Evolutionary conservation across 371 early-diverging fungal genomes (phyloP), one percentile per base, ranked within the genome.

Genomic region (Mucor circinelloides): DNA sequence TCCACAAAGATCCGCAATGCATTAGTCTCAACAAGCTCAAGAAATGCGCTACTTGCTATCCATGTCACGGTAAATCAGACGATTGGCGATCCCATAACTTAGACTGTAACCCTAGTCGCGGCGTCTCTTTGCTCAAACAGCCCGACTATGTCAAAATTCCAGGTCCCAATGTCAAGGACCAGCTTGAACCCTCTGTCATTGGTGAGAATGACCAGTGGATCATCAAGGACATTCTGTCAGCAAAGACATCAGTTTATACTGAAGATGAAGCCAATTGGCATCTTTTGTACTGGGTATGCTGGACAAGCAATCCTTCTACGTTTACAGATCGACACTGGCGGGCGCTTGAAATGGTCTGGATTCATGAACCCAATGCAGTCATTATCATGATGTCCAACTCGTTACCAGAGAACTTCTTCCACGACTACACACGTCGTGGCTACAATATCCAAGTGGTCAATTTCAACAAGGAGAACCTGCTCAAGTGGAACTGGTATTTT

Each of bases 261-360:
- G 81, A 83, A 19, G 81, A 83, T 25, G 78, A 83, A 7, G 84
- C 83, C 17, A 76, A 84, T 21, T 89, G 89, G 89, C 81, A 85
- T 48, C 64, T 85, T 27, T 67, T 89, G 25, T 87, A 89, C 58
- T 89, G 89, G 89, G 86, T 87, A 1, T 85, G 85, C 28, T 89
- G 89, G 89, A 87, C 88, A 1, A 88, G 87, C 13, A 85, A 85
- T 25, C 82, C 85, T 6, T 71, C 77, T 0, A 87, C 89, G 2
- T 89, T 88, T 72, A 82, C 79, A 3, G 81, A 85, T 25, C 81
- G 89, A 7, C 89, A 89, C 50, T 89, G 82, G 82, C 78, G 86
- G n/a, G 85, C 89, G 0, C 73, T 89, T 36, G 89, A 89, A 30
- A 71, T 88, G 40, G 81, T 89, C 0, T 86, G 88, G 84, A 80